These are phyloP conservation scores for Saccharomyces hybrid DNA, from an alignment of 1,139 yeast species.

Conservation along the genomic window DNA sequence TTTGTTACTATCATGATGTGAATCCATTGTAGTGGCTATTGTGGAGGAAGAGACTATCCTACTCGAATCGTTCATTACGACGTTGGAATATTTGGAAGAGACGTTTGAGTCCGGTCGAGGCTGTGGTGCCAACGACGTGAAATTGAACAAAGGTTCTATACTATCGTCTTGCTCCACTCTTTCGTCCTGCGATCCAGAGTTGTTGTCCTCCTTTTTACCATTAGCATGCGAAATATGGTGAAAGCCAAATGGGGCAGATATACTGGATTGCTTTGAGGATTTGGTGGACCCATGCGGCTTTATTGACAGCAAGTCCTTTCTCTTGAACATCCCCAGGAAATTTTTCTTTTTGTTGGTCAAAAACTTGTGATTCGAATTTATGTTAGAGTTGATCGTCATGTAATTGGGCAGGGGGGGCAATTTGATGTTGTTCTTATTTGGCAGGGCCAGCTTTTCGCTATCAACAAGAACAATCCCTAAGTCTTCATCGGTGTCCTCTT, in stretches of 20 bases:
- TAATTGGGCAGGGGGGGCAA: conserved; percentile 30
- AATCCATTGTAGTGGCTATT: conserved; percentile 2
- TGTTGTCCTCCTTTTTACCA: conserved; percentile 9
- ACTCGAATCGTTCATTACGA: conserved; percentile 1
- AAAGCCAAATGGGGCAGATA: conserved; percentile 28
- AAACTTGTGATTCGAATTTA: neutral
- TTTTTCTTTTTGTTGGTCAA: conserved; percentile 13
- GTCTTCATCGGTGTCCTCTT: conserved; percentile 21
- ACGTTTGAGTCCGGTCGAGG: neutral
- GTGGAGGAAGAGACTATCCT: conserved; percentile 3
- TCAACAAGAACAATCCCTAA: conserved; percentile 30
- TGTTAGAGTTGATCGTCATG: neutral
- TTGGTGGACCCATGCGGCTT: conserved; percentile 1
- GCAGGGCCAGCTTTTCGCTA: conserved; percentile 29
- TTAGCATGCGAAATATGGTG: conserved; percentile 31
- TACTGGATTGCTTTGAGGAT: conserved; percentile 8
- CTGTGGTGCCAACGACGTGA: neutral
- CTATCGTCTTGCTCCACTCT: neutral
- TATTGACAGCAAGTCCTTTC: conserved; percentile 8
- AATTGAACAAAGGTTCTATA: neutral
- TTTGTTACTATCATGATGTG: neutral
- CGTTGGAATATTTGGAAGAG: neutral
- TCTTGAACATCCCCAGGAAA: conserved; percentile 25
- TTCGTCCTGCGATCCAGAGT: conserved; percentile 1
- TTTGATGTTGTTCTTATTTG: conserved; percentile 30